A percentile compares a stretch with the other conserved stretches of the same genome.
phyloP scores from a whole-genome alignment of 2,329 filamentous ascomycete genomes.

The Aureobasidium uvarum region DNA sequence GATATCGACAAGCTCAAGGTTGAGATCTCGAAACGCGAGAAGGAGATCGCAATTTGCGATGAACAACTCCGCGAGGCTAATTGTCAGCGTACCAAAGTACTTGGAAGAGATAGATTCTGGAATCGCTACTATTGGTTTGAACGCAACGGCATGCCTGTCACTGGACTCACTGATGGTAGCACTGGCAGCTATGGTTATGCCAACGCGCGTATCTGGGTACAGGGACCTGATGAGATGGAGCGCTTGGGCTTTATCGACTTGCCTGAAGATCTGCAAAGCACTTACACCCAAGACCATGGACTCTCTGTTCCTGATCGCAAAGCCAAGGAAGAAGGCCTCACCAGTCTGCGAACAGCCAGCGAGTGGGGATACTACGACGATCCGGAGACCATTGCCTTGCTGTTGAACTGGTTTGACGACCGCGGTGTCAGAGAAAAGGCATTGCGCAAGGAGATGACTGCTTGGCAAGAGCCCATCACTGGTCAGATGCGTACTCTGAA shows the following conservation, averaged over 20 bases:
- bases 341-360: slow-evolving; percentile 69
- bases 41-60: slow-evolving; percentile 79
- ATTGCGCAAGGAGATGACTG: slow-evolving; percentile 78
- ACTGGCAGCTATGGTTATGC: slow-evolving; percentile 85
- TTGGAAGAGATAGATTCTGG: slow-evolving; percentile 96
- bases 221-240: slow-evolving; percentile 89
- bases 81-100: slow-evolving; percentile 81
- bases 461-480: slow-evolving; percentile 72
- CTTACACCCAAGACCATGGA: slow-evolving; percentile 73
- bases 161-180: slow-evolving; percentile 80
- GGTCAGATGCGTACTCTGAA: slow-evolving; percentile 78
- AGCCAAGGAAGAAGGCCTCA: slow-evolving; percentile 76
- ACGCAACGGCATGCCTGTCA: slow-evolving; percentile 96
- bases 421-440: slow-evolving; percentile 83
- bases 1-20: slow-evolving; percentile 87
- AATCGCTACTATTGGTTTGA: slow-evolving; percentile 99
- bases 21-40: slow-evolving; percentile 75
- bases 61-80: slow-evolving; percentile 92
- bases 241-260: slow-evolving; percentile 82
- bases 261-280: slow-evolving; percentile 64
- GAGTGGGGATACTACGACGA: slow-evolving; percentile 95
- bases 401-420: slow-evolving; percentile 85
- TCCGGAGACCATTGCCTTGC: slow-evolving; percentile 69
- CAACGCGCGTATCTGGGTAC: slow-evolving; percentile 94
- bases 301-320: slow-evolving; percentile 86